phyloP scores from a whole-genome alignment of 1,284 basidiomycete genomes.

The Megacollybia platyphylla region DNA sequence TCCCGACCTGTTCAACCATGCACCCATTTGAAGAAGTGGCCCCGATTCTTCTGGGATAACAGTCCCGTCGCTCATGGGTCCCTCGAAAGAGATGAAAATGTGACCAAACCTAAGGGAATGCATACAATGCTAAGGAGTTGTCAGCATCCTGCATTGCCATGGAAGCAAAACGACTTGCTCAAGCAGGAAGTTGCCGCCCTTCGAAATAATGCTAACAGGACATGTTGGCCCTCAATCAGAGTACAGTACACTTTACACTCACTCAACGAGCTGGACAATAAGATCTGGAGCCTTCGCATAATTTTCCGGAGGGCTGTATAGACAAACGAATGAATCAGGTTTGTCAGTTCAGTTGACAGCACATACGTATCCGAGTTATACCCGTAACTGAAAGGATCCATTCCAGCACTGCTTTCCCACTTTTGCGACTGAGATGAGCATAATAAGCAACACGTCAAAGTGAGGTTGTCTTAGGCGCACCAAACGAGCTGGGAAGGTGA shows the following conservation, averaged over 20 bases:
- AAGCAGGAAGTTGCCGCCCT: constrained; percentile 1
- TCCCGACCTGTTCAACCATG: background rate
- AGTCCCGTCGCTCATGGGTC: background rate
- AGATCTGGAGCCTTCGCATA: background rate
- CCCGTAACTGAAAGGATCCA: constrained; percentile 1
- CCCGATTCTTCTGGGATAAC: background rate
- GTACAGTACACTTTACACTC: background rate
- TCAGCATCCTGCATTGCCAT: background rate
- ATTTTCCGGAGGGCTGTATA: background rate
- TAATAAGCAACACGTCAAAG: background rate
- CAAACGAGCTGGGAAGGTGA: background rate
- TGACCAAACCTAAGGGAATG: background rate
- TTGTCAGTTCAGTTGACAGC: background rate
- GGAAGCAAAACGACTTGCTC: background rate
- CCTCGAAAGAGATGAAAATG: background rate
- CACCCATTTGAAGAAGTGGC: background rate
- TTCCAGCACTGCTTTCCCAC: constrained; percentile 1
- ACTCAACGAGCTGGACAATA: background rate
- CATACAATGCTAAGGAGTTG: background rate
- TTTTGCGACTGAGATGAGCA: background rate
- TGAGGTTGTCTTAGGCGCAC: background rate
- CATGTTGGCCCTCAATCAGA: background rate
- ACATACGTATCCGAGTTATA: constrained; percentile 1
- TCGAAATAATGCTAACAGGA: constrained; percentile 1
- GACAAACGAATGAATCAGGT: background rate